phyloP scores from a whole-genome alignment of 306 rosid genomes.

The Malus sieversii region DNA sequence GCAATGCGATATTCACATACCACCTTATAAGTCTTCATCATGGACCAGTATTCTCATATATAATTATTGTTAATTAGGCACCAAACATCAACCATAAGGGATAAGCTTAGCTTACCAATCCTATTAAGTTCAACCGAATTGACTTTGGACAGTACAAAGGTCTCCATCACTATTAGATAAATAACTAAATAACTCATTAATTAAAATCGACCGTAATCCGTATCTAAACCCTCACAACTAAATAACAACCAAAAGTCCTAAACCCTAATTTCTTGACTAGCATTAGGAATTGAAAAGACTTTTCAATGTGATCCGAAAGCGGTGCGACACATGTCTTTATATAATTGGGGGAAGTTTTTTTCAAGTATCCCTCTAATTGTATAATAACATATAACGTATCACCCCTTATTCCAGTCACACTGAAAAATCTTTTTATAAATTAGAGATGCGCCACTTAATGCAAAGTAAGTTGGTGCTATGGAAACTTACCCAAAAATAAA shows the following conservation, averaged over 20 bases:
- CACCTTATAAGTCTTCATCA: slow-evolving; percentile 3
- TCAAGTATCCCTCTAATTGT: too few species aligned
- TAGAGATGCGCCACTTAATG: background rate
- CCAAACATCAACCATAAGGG: background rate
- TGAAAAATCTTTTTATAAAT: too few species aligned
- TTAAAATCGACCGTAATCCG: background rate
- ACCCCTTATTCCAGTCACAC: rapidly evolving
- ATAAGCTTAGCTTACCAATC: background rate
- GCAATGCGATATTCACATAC: background rate
- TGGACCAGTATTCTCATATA: background rate
- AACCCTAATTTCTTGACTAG: background rate
- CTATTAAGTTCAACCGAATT: background rate
- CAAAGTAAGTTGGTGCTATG: too few species aligned
- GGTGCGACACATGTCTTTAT: too few species aligned
- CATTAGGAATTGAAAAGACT: background rate
- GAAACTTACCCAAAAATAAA: background rate
- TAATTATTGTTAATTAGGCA: background rate
- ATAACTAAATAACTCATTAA: background rate
- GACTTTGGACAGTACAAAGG: background rate
- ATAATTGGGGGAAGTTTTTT: too few species aligned
- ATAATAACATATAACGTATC: too few species aligned
- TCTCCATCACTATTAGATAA: background rate
- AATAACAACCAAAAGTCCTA: background rate
- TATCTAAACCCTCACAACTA: background rate
- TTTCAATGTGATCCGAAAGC: too few species aligned